A percentile compares a stretch with the other conserved stretches of the same genome.
Evolutionary conservation across 257 asterid genomes (phyloP).

Genomic region (Solanum raphanifolium): DNA sequence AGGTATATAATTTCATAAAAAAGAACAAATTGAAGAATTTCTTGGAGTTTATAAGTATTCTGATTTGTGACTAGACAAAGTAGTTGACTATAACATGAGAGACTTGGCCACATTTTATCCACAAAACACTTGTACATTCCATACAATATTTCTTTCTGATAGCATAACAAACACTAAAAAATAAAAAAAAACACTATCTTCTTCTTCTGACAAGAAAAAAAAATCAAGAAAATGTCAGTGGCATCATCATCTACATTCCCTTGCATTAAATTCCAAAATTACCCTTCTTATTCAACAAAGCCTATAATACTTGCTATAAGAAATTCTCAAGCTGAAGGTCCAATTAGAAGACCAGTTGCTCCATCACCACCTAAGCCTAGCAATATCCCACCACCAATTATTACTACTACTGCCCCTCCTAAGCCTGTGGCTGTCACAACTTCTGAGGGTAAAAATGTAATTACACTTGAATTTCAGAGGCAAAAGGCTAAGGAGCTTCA

Average conservation of each 20-base stretch:
- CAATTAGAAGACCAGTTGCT: constrained; percentile 78
- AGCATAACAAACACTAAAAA: neutral
- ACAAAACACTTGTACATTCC: constrained; percentile 8
- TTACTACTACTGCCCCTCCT: constrained; percentile 17
- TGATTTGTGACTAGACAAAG: neutral
- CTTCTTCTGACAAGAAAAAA: neutral
- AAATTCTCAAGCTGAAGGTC: constrained; percentile 80
- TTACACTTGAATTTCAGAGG: constrained; percentile 90
- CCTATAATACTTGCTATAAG: constrained; percentile 26
- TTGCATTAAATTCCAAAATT: constrained; percentile 30
- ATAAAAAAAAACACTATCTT: neutral
- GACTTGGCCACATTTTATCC: constrained; percentile 30
- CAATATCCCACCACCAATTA: constrained; percentile 31
- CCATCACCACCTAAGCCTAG: constrained; percentile 52
- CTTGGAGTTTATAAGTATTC: neutral
- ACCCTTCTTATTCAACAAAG: constrained; percentile 12
- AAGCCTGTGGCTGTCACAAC: constrained; percentile 31
- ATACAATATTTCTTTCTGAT: constrained; percentile 1
- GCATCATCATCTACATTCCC: constrained; percentile 46
- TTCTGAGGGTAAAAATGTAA: constrained; percentile 34
- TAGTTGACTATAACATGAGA: neutral
- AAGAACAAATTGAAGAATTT: neutral
- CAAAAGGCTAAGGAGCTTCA: constrained; percentile 92
- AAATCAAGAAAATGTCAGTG: constrained; percentile 21
- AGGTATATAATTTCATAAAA: neutral